These are phyloP conservation scores for Venturia pyrina DNA, from an alignment of 2,329 filamentous ascomycete genomes.

Conservation along the genomic window DNA sequence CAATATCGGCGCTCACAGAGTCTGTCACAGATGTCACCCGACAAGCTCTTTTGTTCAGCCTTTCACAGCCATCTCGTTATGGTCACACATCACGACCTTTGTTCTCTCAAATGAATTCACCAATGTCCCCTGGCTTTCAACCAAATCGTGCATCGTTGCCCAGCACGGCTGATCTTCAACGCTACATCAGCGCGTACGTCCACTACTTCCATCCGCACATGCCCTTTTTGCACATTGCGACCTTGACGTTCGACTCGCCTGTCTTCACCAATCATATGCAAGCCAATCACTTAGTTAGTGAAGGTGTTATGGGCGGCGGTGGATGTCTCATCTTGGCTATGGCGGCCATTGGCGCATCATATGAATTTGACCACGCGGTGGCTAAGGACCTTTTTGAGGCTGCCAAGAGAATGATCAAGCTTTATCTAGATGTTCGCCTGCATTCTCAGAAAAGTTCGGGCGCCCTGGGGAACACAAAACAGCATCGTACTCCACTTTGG, in stretches of 20 bases:
- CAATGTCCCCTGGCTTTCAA: conserved; percentile 32
- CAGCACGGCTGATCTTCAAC: conserved; percentile 74
- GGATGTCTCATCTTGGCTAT: conserved; percentile 82
- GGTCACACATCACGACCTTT: conserved; percentile 40
- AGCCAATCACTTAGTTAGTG: conserved; percentile 35
- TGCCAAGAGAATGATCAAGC: conserved; percentile 88
- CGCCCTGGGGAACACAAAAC: conserved; percentile 44
- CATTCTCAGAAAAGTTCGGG: conserved; percentile 39
- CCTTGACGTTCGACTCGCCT: conserved; percentile 77
- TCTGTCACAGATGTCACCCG: conserved; percentile 57
- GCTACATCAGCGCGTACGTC: conserved; percentile 83
- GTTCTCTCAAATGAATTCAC: conserved; percentile 49
- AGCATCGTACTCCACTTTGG: conserved; percentile 78
- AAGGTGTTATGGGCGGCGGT: conserved; percentile 56
- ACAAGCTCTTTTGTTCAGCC: conserved; percentile 50
- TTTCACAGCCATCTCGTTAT: conserved; percentile 49
- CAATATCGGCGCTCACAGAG: conserved; percentile 51
- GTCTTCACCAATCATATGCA: conserved; percentile 52
- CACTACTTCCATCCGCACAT: conserved; percentile 88
- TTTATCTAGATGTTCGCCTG: conserved; percentile 83
- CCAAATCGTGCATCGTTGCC: conserved; percentile 45
- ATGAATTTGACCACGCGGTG: conserved; percentile 70
- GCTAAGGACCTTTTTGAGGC: conserved; percentile 85
- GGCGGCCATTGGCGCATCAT: conserved; percentile 77
- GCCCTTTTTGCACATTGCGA: conserved; percentile 88